Evolutionary conservation across 2,329 filamentous ascomycete species (phyloP).

Genomic region (Clarireedia hainanense): DNA sequence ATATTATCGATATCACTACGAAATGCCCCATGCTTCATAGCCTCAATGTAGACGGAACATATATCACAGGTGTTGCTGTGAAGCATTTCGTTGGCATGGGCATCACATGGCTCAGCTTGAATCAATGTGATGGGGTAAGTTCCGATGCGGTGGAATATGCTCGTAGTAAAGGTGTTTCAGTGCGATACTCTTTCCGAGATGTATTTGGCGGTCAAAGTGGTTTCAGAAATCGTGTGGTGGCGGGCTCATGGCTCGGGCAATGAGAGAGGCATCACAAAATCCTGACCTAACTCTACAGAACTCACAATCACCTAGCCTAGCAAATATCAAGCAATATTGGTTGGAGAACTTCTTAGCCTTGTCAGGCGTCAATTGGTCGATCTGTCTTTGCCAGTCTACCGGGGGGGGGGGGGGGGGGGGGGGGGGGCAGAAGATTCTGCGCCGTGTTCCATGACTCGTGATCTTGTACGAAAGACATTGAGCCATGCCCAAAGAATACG

Average conservation of each 20-base stretch:
- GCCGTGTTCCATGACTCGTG: no score
- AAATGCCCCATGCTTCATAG: conserved; percentile 23
- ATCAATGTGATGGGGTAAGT: conserved; percentile 20
- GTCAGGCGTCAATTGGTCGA: no score
- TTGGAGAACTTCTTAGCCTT: no score
- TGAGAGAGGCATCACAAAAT: not conserved
- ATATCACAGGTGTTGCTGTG: conserved; percentile 30
- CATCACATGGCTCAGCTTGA: conserved; percentile 22
- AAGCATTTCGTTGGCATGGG: conserved; percentile 26
- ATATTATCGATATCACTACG: conserved; percentile 15
- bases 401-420: no score
- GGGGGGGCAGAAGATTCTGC: no score
- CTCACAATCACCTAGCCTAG: no score
- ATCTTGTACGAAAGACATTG: no score
- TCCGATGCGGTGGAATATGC: conserved; percentile 30
- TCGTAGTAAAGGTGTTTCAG: conserved; percentile 21
- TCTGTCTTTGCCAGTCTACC: no score
- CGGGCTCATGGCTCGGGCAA: no score
- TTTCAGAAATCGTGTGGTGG: no score
- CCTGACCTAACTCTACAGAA: not conserved
- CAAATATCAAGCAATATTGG: no score
- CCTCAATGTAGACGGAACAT: conserved; percentile 22
- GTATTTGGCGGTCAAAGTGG: not conserved
- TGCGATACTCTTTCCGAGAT: conserved; percentile 15
- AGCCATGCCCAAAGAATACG: no score